Base-by-base conservation (phyloP, 805 yeast species). In the Spathaspora boniae region DNA sequence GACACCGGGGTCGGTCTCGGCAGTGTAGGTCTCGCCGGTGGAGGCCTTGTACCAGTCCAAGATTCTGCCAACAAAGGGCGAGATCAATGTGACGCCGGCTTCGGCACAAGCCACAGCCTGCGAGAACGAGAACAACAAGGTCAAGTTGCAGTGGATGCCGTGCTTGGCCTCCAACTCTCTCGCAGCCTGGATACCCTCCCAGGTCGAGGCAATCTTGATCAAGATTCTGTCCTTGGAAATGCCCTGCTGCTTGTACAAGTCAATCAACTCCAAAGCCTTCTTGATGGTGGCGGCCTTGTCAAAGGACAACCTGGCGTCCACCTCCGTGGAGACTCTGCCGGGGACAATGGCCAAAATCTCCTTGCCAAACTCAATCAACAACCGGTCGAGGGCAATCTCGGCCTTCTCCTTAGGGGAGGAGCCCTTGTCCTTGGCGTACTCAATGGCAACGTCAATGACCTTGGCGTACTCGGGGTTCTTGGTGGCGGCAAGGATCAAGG, bases 21-120 rank as follows among this genome's bases (percentile, higher is more conserved):
- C 74, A 36, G 78, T 70, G 79, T 86, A 91, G 39, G 79, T 73
- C 76, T 89, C 77, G 56, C 98, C 97, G 47, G 96, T 86, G 58
- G 76, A 62, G 52, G 91, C 93, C 78, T 91, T 91, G 85, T 78
- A 87, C 95, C 96, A 93, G 70, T 93, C 99, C 66, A 91, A 76
- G 65, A 93, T 93, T 77, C 99, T 87, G 57, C 98, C 99, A 47
- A 93, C 98, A 60, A 93, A 93, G 51, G 99, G 99, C 29, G 99
- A 93, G 58, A 93, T 91, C 66, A 93, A 78, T 41, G 98, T 91
- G 53, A 87, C 91, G 45, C 80, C 68, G 52, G 98, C 98, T 74
- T 93, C 99, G 50, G 99, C 99, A 72, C 91, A 84, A 40, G 99
- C 97, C 59, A 93, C 96, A 48, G 99, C 99, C 74, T 93, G 99